phyloP scores from a whole-genome alignment of 2,329 filamentous ascomycete species.

The Diplodia intermedia region DNA sequence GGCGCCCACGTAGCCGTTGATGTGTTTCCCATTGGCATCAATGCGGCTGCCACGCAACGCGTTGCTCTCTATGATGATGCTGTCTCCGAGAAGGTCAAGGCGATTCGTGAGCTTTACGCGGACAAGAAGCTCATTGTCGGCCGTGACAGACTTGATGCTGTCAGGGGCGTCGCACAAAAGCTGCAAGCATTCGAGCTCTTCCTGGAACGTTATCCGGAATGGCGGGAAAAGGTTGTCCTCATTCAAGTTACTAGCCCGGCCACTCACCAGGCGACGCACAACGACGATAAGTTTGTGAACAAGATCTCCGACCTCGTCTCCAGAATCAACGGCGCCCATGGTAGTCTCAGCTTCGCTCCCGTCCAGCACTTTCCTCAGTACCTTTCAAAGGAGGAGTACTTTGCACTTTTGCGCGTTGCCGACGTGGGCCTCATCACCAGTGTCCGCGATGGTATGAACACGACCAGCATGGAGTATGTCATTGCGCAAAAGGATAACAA shows the following conservation, averaged over 20 bases:
- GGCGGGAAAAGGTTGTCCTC: constrained; percentile 88
- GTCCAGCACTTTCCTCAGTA: constrained; percentile 97
- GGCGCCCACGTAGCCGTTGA: constrained; percentile 89
- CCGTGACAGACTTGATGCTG: constrained; percentile 89
- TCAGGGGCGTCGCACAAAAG: constrained; percentile 94
- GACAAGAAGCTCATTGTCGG: constrained; percentile 96
- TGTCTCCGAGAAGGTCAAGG: constrained; percentile 73
- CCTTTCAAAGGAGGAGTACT: constrained; percentile 87
- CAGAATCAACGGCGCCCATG: constrained; percentile 89
- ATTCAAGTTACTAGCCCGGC: constrained; percentile 95
- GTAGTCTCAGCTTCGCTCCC: constrained; percentile 85
- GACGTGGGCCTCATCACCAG: constrained; percentile 95
- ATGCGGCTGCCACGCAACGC: constrained; percentile 78
- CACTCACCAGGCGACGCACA: constrained; percentile 74
- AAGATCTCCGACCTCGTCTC: constrained; percentile 91
- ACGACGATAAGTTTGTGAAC: constrained; percentile 82
- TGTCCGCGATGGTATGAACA: constrained; percentile 97
- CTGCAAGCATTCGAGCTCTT: constrained; percentile 93
- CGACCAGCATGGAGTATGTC: constrained; percentile 92
- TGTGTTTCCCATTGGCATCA: constrained; percentile 93
- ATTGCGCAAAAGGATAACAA: constrained; percentile 87
- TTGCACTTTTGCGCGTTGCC: constrained; percentile 86
- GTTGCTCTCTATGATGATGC: constrained; percentile 74
- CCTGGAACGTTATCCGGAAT: constrained; percentile 87
- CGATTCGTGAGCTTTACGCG: constrained; percentile 77